Base-by-base conservation (phyloP, 192 early-diverging fungal genomes). In the Entomortierella chlamydospora region DNA sequence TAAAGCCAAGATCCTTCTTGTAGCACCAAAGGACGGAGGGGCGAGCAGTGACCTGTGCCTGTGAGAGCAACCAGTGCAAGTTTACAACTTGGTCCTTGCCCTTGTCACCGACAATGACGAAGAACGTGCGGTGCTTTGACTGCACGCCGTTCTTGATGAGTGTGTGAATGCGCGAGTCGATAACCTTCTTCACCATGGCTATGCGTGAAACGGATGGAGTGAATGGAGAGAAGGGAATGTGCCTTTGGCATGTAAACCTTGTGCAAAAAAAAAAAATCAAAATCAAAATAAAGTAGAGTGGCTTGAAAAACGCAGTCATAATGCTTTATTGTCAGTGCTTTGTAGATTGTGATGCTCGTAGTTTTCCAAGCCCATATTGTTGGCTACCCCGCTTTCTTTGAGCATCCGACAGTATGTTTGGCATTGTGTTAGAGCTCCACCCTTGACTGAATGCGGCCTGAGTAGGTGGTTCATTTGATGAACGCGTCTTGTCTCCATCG, bases 1-100 rank as follows among this genome's bases (percentile, higher is more conserved):
- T 94, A 83, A 99, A 99, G 10, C 96, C 95, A 1, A 99, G 89
- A 2, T 98, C 97, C 83, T 98, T 99, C 77, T 99, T 98, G 87
- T 99, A 99, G 85, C 98, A 99, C 98, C 98, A 99, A 30, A 99
- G 90, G n/a, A 99, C 98, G 17, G 91, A 94, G 15, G 98, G 97
- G 34, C 97, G 84, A 9, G 93, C 90, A 1, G 93, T 87, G 17
- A 97, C 94, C 61, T 95, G 89, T 15, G 96, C 94, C 86, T 99
- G 97, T 30, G 95, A 94, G 15, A 98, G 86, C 66, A 99, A 87
- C 90, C 94, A 98, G 83, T 99, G 98, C 64, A 99, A 86, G 72
- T 97, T 99, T 41, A 98, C 97, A 50, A 99, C 93, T 84, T 95
- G 93, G 76, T 95, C 91, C 62, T 91, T 92, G 64, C 96, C 96